Evolutionary conservation across 352 stramenopile genomes (phyloP), one percentile per base, ranked within the genome.

Genomic region (Blastocystis sp.): DNA sequence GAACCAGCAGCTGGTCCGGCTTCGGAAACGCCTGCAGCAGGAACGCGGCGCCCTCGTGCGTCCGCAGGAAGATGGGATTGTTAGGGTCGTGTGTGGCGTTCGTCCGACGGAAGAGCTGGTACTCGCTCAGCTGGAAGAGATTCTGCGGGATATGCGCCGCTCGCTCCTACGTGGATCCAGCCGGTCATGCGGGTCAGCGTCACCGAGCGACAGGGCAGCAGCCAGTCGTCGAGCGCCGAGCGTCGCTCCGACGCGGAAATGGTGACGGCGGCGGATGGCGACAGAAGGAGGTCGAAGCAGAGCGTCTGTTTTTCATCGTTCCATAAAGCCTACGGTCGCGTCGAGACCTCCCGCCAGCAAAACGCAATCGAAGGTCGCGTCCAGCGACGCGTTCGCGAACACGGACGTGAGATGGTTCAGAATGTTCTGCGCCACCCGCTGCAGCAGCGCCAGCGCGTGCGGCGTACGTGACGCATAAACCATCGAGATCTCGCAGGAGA

Each of bases 251-350:
- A 11, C 4, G 36, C 27, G 32, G 4, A 14, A 51, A 53, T 29
- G 36, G 63, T 53, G 18, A 16, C 4, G 24, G 18, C 36, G 7
- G 46, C 7, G 29, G 46, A 3, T 59, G 51, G 51, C 21, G 32
- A 27, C 3, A 75, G 9, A n/a, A 75, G 48, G 36, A 75, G 14
- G 48, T 75, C 42, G n/a, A 75, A 75, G 27, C 63, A 75, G 24
- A 34, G 34, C 34, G 27, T 56, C 63, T 75, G 40, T 40, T 9
- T 27, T 2, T 24, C 16, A 42, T 40, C 16, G 38, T 14, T 18
- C n/a, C 16, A 49, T 40, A 2, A 16, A 72, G 0, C 61, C 61
- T 48, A 75, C 63, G 24, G 63, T 51, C 8, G 42, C 21, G 36
- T 53, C 24, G 27, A 51, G 32, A 14, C 36, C 42, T 14, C 14